Base-by-base conservation (phyloP, 208 protist genomes). In the Crithidia brevicula region DNA sequence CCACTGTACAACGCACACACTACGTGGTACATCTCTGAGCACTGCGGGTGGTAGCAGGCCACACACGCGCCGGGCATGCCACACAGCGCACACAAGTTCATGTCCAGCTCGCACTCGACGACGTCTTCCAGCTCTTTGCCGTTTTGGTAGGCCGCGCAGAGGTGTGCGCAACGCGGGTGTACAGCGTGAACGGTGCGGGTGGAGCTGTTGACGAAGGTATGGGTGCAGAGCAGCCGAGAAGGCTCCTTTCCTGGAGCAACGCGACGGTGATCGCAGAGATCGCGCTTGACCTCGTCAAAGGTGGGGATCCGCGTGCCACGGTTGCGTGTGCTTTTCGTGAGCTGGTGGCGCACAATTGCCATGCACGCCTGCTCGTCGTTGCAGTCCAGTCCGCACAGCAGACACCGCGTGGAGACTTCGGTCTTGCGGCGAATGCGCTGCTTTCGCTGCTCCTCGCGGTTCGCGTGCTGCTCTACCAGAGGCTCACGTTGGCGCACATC, bases 31-130 rank as follows among this genome's bases (percentile, higher is more conserved):
- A 77, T 79, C 68, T 93, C 86, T n/a, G 72, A 72, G 71, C 90
- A 95, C n/a, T 85, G 76, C 0, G 90, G 90, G 60, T 95, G 90
- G 67, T 95, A 95, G 77, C 90, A 95, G 4, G 63, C 61, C 20
- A 95, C 85, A 43, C 73, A 85, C 30, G 90, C 90, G 18, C 90
- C 90, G 18, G 81, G 61, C 67, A 83, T 72, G 0, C 83, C 83
- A 58, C 90, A 95, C 31, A 95, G 58, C 10, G 74, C 31, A 60
- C 90, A 95, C 22, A 76, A 53, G 45, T 88, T 82, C 81, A 86
- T 85, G 3, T 58, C 61, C 50, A 83, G 59, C 36, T 93, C 77
- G 45, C 61, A 84, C 74, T 66, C 49, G 6, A 80, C 83, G 38
- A 93, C 77, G 63, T 95, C 87, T 64, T 95, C 90, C n/a, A 95